Base-by-base conservation (phyloP, 2,329 filamentous ascomycete species). In the Calonectria naviculata region DNA sequence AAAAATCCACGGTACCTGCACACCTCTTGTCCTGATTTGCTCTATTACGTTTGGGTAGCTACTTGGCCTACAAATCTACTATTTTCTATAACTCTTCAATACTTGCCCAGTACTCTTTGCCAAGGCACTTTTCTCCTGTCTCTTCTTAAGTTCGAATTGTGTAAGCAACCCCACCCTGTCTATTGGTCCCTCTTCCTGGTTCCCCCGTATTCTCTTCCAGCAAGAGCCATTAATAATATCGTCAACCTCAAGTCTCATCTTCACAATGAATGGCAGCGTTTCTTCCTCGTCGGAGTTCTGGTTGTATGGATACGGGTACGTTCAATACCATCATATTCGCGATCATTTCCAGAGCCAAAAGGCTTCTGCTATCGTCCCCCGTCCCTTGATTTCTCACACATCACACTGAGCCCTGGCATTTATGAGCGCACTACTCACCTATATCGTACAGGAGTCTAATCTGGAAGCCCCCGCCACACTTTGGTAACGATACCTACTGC, bases 381-480 rank as follows among this genome's bases (percentile, higher is more conserved):
- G 3, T 46, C 36, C n/a, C 64, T 31, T 29, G 52, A 24, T 71
- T 46, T 12, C 44, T 65, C 29, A 19, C 42, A 29, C 65, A n/a
- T 19, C 7, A 15, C 52, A 26, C 38, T 9, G 10, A 38, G 19
- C 26, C n/a, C 15, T 24, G 17, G 8, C 34, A 4, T 38, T 26
- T 38, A 24, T 34, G 31, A 26, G n/a, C 28, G 52, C 70, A 71
- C 76, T 72, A 31, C 56, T 67, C 34, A 64, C 68, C 29, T 60
- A 26, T 65, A 38, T 63, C 60, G 36, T 52, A 36, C 68, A 86
- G 96, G 85, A 98, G 95, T 82, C 85, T 99, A 81, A 98, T 99
- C 78, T 99, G 95, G 95, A 99, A 98, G 83, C 96, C 97, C 68
- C 97, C 97, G 72, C 97, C 97, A 76, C 94, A 98, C 81, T 98